phyloP scores from a whole-genome alignment of 78 protist genomes.

The Polysphondylium violaceum region DNA sequence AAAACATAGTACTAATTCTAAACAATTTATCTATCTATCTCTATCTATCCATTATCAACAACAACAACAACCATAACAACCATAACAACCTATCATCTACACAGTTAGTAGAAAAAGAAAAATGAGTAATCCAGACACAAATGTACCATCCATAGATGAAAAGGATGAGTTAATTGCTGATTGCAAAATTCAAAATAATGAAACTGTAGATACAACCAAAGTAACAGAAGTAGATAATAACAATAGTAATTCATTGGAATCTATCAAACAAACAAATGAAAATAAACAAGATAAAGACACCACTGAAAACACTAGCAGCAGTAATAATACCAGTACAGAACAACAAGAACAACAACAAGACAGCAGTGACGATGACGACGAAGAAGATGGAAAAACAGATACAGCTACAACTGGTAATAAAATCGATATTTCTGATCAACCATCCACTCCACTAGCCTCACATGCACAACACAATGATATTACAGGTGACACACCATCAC shows the following conservation, averaged over 20 bases:
- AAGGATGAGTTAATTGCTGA: conserved; percentile 3
- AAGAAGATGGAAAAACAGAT: neutral
- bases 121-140: neutral
- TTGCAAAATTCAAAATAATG: too few species aligned
- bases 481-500: neutral
- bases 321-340: neutral
- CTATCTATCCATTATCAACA: too few species aligned
- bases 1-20: too few species aligned
- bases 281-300: neutral
- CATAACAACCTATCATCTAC: neutral
- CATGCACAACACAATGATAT: neutral
- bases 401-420: neutral
- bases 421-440: neutral
- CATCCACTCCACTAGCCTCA: conserved; percentile 62
- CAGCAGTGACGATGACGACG: neutral
- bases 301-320: neutral
- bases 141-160: conserved; percentile 20
- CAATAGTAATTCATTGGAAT: neutral
- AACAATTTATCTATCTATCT: too few species aligned
- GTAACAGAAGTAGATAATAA: conserved; percentile 25
- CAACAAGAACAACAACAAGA: neutral
- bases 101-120: too few species aligned
- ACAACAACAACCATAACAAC: neutral
- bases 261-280: neutral
- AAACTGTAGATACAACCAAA: conserved; percentile 25